Evolutionary conservation across 2,329 filamentous ascomycete species (phyloP).

Genomic region (Pseudocercospora vitis): DNA sequence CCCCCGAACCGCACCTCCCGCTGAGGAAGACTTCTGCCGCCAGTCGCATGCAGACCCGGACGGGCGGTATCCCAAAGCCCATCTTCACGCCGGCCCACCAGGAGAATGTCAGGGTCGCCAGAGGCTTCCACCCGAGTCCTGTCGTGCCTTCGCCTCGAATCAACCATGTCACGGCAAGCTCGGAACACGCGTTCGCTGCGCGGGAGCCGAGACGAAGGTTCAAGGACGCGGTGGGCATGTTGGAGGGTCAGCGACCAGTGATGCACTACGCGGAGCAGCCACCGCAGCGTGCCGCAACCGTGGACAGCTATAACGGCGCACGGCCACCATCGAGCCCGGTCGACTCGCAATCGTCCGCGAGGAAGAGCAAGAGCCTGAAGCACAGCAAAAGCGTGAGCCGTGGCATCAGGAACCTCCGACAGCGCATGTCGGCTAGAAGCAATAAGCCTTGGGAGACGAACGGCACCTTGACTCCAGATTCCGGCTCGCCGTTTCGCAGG

Average conservation of each 20-base stretch:
- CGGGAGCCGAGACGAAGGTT: slow-evolving; percentile 32
- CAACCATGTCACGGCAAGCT: slow-evolving; percentile 35
- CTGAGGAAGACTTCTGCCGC: slow-evolving; percentile 43
- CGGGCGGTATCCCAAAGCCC: slow-evolving; percentile 32
- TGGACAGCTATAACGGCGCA: slow-evolving; percentile 28
- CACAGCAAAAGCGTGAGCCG: slow-evolving; percentile 27
- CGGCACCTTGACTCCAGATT: slow-evolving; percentile 21
- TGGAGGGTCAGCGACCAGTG: slow-evolving; percentile 25
- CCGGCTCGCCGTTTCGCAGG: slow-evolving; percentile 11
- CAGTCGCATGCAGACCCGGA: slow-evolving; percentile 36
- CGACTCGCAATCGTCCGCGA: slow-evolving; percentile 7
- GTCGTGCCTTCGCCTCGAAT: slow-evolving; percentile 33
- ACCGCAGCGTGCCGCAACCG: slow-evolving; percentile 29
- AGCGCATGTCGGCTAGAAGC: slow-evolving; percentile 19
- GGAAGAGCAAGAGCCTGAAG: slow-evolving; percentile 23
- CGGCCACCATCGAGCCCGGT: slow-evolving; percentile 25
- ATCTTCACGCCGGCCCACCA: slow-evolving; percentile 31
- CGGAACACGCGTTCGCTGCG: slow-evolving; percentile 38
- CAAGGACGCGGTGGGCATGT: slow-evolving; percentile 32
- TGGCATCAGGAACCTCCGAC: slow-evolving; percentile 30
- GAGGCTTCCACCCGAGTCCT: slow-evolving; percentile 36
- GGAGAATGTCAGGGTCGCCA: slow-evolving; percentile 22
- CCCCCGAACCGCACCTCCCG: slow-evolving; percentile 44
- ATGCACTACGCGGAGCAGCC: slow-evolving; percentile 25
- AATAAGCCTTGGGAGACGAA: slow-evolving; percentile 12